phyloP scores from a whole-genome alignment of 441 rosid genomes.

The Cnidoscolus chayamansa region DNA sequence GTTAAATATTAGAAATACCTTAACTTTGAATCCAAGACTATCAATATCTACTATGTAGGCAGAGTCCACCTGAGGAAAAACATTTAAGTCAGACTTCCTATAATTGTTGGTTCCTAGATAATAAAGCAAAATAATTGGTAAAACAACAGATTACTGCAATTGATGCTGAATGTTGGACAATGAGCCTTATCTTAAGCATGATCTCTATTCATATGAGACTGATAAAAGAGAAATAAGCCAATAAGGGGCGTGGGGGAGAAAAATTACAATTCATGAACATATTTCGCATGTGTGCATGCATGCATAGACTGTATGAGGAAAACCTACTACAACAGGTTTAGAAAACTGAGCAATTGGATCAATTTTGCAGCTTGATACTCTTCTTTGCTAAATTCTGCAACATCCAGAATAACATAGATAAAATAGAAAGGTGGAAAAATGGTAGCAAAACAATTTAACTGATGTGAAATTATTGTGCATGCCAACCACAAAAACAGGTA shows the following conservation, averaged over 20 bases:
- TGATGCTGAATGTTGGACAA: conserved; percentile 64
- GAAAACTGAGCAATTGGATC: conserved; percentile 83
- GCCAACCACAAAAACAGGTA: no score
- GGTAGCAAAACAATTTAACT: neutral
- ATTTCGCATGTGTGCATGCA: neutral
- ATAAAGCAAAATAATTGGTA: neutral
- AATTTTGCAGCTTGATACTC: conserved; percentile 64
- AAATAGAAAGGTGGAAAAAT: neutral
- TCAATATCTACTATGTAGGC: conserved; percentile 81
- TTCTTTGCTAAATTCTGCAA: conserved; percentile 66
- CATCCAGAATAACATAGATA: conserved; percentile 14
- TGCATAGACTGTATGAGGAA: neutral
- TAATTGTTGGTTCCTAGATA: neutral
- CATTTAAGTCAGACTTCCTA: conserved; percentile 11
- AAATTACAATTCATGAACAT: neutral
- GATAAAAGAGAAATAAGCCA: conserved; percentile 16
- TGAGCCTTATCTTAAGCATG: conserved; percentile 74
- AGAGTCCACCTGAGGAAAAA: conserved; percentile 58
- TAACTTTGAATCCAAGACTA: conserved; percentile 82
- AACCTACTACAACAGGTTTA: conserved; percentile 72
- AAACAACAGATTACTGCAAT: conserved; percentile 51
- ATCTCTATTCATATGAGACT: conserved; percentile 95
- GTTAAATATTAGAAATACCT: conserved; percentile 41
- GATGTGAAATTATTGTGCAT: no score
- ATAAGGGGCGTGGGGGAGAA: conserved; percentile 11